These are phyloP conservation scores for Globisporangium sylvaticum DNA, from an alignment of 352 stramenopile genomes.

Conservation along the genomic window DNA sequence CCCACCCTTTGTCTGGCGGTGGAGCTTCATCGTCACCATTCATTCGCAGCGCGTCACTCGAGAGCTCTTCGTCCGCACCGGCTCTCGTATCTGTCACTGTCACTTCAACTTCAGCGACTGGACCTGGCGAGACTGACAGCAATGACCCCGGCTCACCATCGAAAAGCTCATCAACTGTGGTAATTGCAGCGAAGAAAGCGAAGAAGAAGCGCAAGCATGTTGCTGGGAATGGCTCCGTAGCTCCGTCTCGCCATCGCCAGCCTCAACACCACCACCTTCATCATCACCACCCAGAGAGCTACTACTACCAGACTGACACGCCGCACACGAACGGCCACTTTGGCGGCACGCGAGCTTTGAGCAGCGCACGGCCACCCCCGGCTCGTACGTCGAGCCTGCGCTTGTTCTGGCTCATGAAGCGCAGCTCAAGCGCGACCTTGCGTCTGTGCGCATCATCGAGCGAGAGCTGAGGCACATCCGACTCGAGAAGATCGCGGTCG, in stretches of 20 bases:
- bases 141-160: neutral
- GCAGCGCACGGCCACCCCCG: constrained; percentile 9
- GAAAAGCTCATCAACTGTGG: neutral
- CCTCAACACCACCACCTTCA: neutral
- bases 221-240: constrained; percentile 4
- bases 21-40: neutral
- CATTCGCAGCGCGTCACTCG: neutral
- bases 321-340: constrained; percentile 20
- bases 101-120: neutral
- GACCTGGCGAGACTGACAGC: neutral
- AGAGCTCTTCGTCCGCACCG: constrained; percentile 7
- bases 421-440: constrained; percentile 46
- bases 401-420: constrained; percentile 36
- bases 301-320: constrained; percentile 9
- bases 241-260: neutral
- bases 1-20: neutral
- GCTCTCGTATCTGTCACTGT: neutral
- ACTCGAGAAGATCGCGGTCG: constrained; percentile 29
- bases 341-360: constrained; percentile 6
- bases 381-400: constrained; percentile 35
- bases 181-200: neutral
- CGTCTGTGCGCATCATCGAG: constrained; percentile 36
- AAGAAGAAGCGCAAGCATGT: constrained; percentile 29
- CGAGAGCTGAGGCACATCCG: constrained; percentile 50
- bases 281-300: constrained; percentile 16